Evolutionary conservation across 768 basidiomycete species (phyloP), one percentile per base, ranked within the genome.

Genomic region (Tephrocybe sp.): DNA sequence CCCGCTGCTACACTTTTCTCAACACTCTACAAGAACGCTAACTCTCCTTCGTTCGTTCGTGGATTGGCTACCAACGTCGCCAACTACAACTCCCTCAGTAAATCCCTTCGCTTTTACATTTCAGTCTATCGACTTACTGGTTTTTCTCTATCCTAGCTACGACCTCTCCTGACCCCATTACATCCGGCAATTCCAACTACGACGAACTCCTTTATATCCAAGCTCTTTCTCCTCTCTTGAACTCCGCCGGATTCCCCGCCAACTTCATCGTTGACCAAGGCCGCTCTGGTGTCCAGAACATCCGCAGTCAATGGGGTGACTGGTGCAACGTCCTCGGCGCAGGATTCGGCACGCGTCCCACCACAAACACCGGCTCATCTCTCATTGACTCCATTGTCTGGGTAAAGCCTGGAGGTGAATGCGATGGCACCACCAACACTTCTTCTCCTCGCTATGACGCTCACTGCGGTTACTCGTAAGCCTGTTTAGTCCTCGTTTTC

Each of bases 361-460:
- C 83, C 34, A 69, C 69, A 48, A 76, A 68, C 72, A 83, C 82
- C 16, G 77, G 78, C 33, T 74, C 73, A 39, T 63, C 70, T 43
- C 69, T 77, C 58, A 78, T 84, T 53, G 83, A 84, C 60, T 67
- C 82, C 42, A 78, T 84, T 60, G 80, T 82, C 53, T 84, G 82
- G 82, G 75, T 81, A 56, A 85, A 85, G 71, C 82, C 83, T 34
- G 82, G 82, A 74, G 82, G 83, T 59, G 82, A 84, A 67, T 80
- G 74, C 55, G 83, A 84, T 59, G 82, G 83, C 59, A 84, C 83
- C 31, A 75, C 70, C 53, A 74, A 84, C 72, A 73, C 70, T 42
- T 77, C 78, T 13, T 67, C 82, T 20, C 60, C 72, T 12, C 75
- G 81, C 44, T 83, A 71, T 64, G 82, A 84, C 56, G 62, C 68